Percentiles rank a stretch among this genome's conserved stretches.
phyloP scores from a whole-genome alignment of 371 early-diverging fungal species.

The Rhizopus delemar region DNA sequence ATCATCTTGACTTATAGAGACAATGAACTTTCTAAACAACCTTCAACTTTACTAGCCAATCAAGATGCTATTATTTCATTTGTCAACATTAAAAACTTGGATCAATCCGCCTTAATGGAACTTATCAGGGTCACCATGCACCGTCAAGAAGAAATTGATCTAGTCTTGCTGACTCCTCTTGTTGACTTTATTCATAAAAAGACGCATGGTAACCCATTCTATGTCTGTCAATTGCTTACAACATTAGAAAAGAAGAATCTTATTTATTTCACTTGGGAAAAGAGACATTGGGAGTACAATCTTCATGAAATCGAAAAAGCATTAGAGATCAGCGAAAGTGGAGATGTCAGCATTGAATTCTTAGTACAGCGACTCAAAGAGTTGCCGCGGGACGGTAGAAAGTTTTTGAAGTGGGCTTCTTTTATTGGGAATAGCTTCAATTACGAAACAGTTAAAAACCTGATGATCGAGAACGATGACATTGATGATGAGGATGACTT shows the following conservation, averaged over 20 bases:
- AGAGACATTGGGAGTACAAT: constrained; percentile 53
- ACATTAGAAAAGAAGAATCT: constrained; percentile 49
- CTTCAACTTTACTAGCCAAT: constrained; percentile 29
- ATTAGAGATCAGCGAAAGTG: constrained; percentile 21
- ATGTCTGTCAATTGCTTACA: constrained; percentile 40
- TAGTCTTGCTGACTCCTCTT: constrained; percentile 32
- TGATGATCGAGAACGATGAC: constrained; percentile 42
- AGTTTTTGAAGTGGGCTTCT: constrained; percentile 54
- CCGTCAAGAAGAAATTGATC: constrained; percentile 41
- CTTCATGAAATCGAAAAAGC: constrained; percentile 47
- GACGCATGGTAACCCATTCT: constrained; percentile 50
- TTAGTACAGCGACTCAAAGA: constrained; percentile 43
- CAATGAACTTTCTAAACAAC: constrained; percentile 22
- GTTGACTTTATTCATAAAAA: constrained; percentile 46
- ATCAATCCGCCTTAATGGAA: constrained; percentile 41
- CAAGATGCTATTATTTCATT: constrained; percentile 35
- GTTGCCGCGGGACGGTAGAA: constrained; percentile 46
- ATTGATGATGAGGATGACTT: constrained; percentile 22
- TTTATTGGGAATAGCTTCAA: constrained; percentile 52
- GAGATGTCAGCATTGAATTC: constrained; percentile 44
- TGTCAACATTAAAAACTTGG: constrained; percentile 44
- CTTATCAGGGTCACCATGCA: constrained; percentile 47
- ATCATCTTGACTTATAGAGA: constrained; percentile 45
- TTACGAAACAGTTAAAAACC: constrained; percentile 42
- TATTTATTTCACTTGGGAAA: constrained; percentile 50